These are phyloP conservation scores for Candida dubliniensis DNA, from an alignment of 1,139 yeast species.

Conservation along the genomic window DNA sequence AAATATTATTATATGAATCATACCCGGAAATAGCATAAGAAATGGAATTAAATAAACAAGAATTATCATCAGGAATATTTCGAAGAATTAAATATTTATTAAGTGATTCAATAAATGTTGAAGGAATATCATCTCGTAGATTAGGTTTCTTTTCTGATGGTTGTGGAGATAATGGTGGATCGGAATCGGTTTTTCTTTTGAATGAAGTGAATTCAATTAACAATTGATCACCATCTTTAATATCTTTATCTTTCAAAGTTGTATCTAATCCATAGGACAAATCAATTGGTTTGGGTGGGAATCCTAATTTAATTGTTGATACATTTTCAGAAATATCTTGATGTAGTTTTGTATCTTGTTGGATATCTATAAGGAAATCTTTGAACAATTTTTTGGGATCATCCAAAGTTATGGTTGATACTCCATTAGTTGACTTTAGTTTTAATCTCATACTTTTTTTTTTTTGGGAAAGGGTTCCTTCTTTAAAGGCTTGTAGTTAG, in stretches of 20 bases:
- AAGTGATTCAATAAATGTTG: conserved; percentile 21
- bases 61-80: conserved; percentile 75
- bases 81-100: conserved; percentile 46
- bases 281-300: conserved; percentile 55
- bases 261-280: conserved; percentile 18
- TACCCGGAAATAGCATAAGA: conserved; percentile 50
- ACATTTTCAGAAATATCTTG: conserved; percentile 14
- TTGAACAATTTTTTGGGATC: conserved; percentile 10
- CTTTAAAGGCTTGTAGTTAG: no score
- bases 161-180: conserved; percentile 2
- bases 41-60: conserved; percentile 74
- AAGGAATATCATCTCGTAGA: conserved; percentile 25
- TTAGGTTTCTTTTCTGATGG: conserved; percentile 10
- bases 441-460: conserved; percentile 22
- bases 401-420: conserved; percentile 18
- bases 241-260: conserved; percentile 39
- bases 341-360: conserved; percentile 16
- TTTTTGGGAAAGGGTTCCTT: no score
- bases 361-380: conserved; percentile 21
- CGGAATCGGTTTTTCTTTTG: conserved; percentile 6
- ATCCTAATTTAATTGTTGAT: conserved; percentile 48
- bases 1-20: conserved; percentile 16
- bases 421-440: conserved; percentile 22
- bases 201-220: conserved; percentile 28
- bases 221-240: conserved; percentile 60